phyloP scores from a whole-genome alignment of 2,329 filamentous ascomycete species.

The Fusarium neocosmosporiellum region DNA sequence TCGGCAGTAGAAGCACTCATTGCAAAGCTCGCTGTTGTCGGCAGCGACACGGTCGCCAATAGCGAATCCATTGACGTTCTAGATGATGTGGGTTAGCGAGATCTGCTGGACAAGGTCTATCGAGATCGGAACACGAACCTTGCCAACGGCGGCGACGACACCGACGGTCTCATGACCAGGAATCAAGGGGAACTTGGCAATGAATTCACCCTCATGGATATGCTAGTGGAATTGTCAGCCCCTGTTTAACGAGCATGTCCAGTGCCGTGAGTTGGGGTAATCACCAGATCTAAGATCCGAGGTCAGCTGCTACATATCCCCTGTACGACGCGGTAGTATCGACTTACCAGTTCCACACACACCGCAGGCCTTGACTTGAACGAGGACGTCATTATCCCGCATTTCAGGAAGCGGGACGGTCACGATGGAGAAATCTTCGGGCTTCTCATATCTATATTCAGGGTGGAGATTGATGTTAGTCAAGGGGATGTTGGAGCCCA shows the following conservation, averaged over 20 bases:
- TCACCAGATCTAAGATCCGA: constrained; percentile 50
- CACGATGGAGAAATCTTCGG: constrained; percentile 69
- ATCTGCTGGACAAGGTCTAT: background rate
- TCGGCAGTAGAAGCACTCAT: constrained; percentile 79
- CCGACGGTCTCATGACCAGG: constrained; percentile 77
- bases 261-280: constrained; percentile 1
- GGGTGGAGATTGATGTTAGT: constrained; percentile 11
- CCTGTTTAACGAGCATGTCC: background rate
- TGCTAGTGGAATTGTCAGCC: constrained; percentile 49
- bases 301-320: constrained; percentile 33
- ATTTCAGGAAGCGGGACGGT: constrained; percentile 70
- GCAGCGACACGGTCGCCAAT: constrained; percentile 73
- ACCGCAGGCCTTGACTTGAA: constrained; percentile 76
- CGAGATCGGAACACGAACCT: constrained; percentile 37
- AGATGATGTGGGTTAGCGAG: constrained; percentile 6
- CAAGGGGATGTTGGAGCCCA: constrained; percentile 6
- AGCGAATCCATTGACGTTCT: constrained; percentile 68
- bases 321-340: background rate
- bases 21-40: constrained; percentile 75
- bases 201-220: constrained; percentile 77
- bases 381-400: constrained; percentile 69
- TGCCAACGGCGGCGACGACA: constrained; percentile 68
- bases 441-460: constrained; percentile 66
- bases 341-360: constrained; percentile 68
- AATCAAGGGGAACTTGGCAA: constrained; percentile 71